phyloP scores from a whole-genome alignment of 495 filamentous ascomycete species.

The Margaritispora aquatica region DNA sequence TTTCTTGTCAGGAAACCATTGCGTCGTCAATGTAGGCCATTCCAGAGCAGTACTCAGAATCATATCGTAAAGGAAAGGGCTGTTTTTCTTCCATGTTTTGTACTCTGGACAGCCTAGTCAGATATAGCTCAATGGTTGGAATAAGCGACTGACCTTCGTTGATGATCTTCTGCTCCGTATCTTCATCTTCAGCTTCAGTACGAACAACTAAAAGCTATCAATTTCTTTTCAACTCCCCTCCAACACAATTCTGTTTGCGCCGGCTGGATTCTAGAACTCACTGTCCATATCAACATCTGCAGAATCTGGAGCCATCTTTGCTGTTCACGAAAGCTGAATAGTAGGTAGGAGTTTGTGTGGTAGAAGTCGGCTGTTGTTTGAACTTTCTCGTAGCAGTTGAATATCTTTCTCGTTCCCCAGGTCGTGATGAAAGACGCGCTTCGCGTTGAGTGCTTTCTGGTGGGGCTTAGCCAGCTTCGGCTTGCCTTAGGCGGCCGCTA shows the following conservation, averaged over 20 bases:
- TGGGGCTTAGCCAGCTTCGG: background rate
- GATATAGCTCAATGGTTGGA: background rate
- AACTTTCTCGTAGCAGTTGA: background rate
- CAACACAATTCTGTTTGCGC: background rate
- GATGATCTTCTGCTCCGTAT: constrained; percentile 67
- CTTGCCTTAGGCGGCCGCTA: background rate
- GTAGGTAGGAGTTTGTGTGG: no score
- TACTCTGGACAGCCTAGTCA: constrained; percentile 62
- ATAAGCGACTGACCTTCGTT: constrained; percentile 66
- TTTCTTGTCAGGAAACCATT: constrained; percentile 97
- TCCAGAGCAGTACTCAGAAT: constrained; percentile 89
- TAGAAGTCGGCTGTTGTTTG: no score
- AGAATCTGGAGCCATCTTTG: constrained; percentile 22
- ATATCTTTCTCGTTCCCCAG: background rate
- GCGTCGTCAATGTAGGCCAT: constrained; percentile 95
- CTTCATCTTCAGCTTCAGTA: constrained; percentile 19
- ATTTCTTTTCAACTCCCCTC: background rate
- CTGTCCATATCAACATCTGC: constrained; percentile 25
- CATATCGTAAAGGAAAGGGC: constrained; percentile 96
- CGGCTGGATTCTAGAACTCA: constrained; percentile 6
- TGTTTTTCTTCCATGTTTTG: constrained; percentile 99
- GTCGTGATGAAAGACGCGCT: background rate
- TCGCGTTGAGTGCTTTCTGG: constrained; percentile 5
- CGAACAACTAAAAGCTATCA: constrained; percentile 10
- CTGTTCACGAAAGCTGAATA: background rate